Evolutionary conservation across 1,284 basidiomycete genomes (phyloP), one percentile per base, ranked within the genome.

Genomic region (Phenoliferia sp.): DNA sequence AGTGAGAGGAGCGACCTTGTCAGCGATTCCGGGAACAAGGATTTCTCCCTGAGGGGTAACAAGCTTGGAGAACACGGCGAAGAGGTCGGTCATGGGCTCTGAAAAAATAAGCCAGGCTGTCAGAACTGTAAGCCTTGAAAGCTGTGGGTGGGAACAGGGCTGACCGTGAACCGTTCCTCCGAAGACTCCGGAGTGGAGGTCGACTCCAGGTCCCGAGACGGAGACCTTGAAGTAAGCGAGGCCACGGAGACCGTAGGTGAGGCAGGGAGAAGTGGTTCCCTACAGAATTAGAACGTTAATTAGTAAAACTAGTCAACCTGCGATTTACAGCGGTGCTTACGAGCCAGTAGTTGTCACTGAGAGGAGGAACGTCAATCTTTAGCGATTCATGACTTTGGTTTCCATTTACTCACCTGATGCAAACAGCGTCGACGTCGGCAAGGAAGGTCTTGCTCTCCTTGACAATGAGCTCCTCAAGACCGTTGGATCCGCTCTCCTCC

Each of bases 401-500:
- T n/a, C 3, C 33, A 28, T 19, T 4, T 3, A 52, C 61, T 54
- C 29, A 62, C 55, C 82, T 83, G 75, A 99, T 98, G 83, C 95
- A 99, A 70, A 96, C 90, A 73, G 90, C 92, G 77, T 99, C 95
- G 39, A 94, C 89, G 29, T 90, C 92, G 59, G 88, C 84, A 79
- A 99, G 96, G 85, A 89, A 97, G 35, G 85, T 84, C 77, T 87
- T 83, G 67, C 88, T 88, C 82, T 98, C 93, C 61, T 83, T 83
- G 71, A 85, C 82, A 74, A 99, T 94, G 61, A 97, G 86, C 62
- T 91, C 91, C 77, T 98, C 94, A 16, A 99, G 84, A 7, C 94
- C 94, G 76, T 94, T 92, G 56, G 90, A 92, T 9, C 95, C 95
- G 74, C 85, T 90, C 82, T 99, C 95, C 80, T 99, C 95, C 96